Evolutionary conservation across 495 filamentous ascomycete species (phyloP), one percentile per base, ranked within the genome.

Genomic region (Podospora appendiculata): DNA sequence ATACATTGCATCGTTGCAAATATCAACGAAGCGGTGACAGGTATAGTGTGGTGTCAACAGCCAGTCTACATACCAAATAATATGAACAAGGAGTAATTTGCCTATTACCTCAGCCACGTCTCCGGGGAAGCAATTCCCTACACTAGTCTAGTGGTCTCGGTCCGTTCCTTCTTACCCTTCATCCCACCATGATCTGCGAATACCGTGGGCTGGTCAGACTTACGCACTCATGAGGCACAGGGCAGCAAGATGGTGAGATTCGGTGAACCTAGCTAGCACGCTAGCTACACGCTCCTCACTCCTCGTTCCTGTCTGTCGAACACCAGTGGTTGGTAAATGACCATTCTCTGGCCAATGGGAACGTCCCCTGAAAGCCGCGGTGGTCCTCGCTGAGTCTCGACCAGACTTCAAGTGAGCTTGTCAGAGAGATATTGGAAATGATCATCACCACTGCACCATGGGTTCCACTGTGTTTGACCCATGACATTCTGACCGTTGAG

Each of bases 111-210:
- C 36, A 17, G 43, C 54, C 41, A 43, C 25, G 44, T 32, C 43
- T 51, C 55, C 55, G 52, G 60, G 53, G 58, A 52, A 58, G 45
- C 41, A 25, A 43, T 18, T 17, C 18, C 38, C 39, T 41, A n/a
- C n/a, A n/a, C n/a, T n/a, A 17, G 36, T 47, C 25, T 25, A 25
- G 25, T 25, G 32, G 49, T 51, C 48, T 53, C 61, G 61, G 61
- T 50, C 61, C 61, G 61, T 63, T 61, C 61, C 61, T 58, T 36
- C n/a, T 18, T 40, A 16, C 39, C 51, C 45, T 39, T 45, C 52
- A 42, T 51, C 52, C 48, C 41, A 36, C 38, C 17, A 56, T 55
- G 32, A 16, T 32, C 33, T 33, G 41, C 39, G 45, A 35, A 41
- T 13, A 18, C 18, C 48, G 40, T 45, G 51, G 47, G 39, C n/a